These are phyloP conservation scores for Clavispora asparagi DNA, from an alignment of 805 yeast genomes.

Conservation along the genomic window DNA sequence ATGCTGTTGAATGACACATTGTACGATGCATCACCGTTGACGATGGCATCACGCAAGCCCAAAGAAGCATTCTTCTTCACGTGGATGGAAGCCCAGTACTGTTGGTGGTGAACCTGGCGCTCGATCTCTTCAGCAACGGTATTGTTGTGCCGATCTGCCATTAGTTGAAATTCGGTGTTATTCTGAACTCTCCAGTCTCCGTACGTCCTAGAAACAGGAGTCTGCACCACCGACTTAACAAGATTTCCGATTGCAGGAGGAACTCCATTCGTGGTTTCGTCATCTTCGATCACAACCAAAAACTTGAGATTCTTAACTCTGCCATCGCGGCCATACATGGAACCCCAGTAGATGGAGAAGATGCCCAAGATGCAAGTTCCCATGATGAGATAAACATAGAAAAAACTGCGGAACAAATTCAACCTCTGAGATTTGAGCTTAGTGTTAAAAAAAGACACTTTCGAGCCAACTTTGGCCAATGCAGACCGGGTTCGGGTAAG, in stretches of 20 bases:
- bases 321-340: slow-evolving; percentile 27
- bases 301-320: slow-evolving; percentile 30
- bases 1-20: slow-evolving; percentile 27
- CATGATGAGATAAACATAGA: slow-evolving; percentile 25
- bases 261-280: slow-evolving; percentile 15
- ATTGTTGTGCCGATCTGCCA: slow-evolving; percentile 23
- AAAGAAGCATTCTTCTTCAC: slow-evolving; percentile 45
- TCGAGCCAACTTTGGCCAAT: slow-evolving; percentile 20
- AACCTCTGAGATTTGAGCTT: slow-evolving; percentile 18
- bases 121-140: slow-evolving; percentile 33
- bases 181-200: slow-evolving; percentile 37
- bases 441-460: slow-evolving; percentile 28
- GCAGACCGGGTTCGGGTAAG: slow-evolving; percentile 7
- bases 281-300: slow-evolving; percentile 37
- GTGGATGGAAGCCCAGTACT: slow-evolving; percentile 61
- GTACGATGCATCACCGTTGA: slow-evolving; percentile 24
- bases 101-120: slow-evolving; percentile 45
- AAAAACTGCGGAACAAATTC: slow-evolving; percentile 13
- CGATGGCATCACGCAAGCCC: slow-evolving; percentile 36
- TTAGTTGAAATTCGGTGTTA: slow-evolving; percentile 20
- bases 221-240: slow-evolving; percentile 6
- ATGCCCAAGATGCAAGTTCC: slow-evolving; percentile 32
- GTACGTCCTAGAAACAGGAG: slow-evolving; percentile 14
- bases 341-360: slow-evolving; percentile 48
- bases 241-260: slow-evolving; percentile 27